These are phyloP conservation scores for Neurospora sp. DNA, from an alignment of 2,329 filamentous ascomycete species.

Conservation along the genomic window DNA sequence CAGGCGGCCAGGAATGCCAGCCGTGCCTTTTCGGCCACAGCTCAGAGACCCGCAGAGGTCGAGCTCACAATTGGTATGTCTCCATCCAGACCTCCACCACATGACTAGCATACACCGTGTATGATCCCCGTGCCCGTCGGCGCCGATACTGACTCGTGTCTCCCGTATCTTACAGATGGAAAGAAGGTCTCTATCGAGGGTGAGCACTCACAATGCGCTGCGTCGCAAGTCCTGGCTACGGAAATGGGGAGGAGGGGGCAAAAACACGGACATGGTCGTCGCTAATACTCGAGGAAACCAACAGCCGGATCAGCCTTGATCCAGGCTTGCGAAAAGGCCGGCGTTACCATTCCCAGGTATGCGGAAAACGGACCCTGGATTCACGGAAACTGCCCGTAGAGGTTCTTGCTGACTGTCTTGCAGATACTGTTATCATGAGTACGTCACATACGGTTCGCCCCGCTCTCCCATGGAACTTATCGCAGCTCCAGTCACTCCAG, in stretches of 20 bases:
- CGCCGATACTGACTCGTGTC: not conserved
- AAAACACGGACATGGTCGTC: not conserved
- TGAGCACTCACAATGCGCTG: slow-evolving; percentile 9
- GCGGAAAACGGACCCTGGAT: slow-evolving; percentile 17
- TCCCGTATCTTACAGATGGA: slow-evolving; percentile 54
- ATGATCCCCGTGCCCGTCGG: not conserved
- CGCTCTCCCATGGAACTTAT: slow-evolving; percentile 12
- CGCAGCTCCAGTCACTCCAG: slow-evolving; percentile 29
- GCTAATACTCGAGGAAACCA: not conserved
- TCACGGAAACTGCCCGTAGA: not conserved
- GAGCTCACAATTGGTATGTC: slow-evolving; percentile 85
- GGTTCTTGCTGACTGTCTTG: slow-evolving; percentile 22
- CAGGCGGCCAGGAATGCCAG: slow-evolving; percentile 46
- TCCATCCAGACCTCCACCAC: slow-evolving; percentile 11
- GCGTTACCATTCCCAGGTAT: slow-evolving; percentile 76
- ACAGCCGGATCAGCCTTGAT: slow-evolving; percentile 91
- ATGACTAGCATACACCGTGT: not conserved
- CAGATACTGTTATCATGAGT: slow-evolving; percentile 99
- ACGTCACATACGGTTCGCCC: slow-evolving; percentile 31
- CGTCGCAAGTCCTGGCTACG: slow-evolving; percentile 9
- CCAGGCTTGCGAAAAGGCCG: slow-evolving; percentile 98
- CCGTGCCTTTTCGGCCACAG: slow-evolving; percentile 74
- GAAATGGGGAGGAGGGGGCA: slow-evolving; percentile 3
- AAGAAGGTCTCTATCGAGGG: slow-evolving; percentile 91
- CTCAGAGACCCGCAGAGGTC: slow-evolving; percentile 76